Evolutionary conservation across 2,329 filamentous ascomycete genomes (phyloP).

Genomic region (Helotiales sp.): DNA sequence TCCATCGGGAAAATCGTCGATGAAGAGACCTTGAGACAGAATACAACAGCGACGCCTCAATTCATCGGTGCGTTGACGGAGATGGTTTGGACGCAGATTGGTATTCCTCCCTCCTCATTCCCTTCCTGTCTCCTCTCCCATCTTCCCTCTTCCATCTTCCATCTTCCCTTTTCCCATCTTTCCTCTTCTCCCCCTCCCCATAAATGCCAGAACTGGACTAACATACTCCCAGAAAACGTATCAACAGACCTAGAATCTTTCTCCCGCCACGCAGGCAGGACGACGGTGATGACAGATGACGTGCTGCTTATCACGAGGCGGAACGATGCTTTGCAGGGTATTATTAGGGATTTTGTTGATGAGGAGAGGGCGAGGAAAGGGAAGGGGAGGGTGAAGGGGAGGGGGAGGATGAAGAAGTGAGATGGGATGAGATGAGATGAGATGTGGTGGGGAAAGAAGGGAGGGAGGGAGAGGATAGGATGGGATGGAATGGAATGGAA

Average conservation of each 20-base stretch:
- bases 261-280: conserved; percentile 76
- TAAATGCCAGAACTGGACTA: background rate
- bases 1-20: conserved; percentile 86
- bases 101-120: conserved; percentile 45
- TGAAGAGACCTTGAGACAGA: conserved; percentile 70
- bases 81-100: conserved; percentile 83
- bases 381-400: conserved; percentile 10
- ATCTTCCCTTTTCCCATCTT: background rate
- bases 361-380: conserved; percentile 46
- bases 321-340: conserved; percentile 79
- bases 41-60: conserved; percentile 86
- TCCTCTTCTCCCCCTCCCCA: background rate
- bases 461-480: background rate
- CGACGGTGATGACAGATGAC: conserved; percentile 80
- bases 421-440: background rate
- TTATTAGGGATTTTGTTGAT: conserved; percentile 71
- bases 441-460: background rate
- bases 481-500: background rate
- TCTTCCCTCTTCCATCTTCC: background rate
- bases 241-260: conserved; percentile 65
- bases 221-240: conserved; percentile 44
- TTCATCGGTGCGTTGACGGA: conserved; percentile 86
- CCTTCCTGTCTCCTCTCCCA: background rate
- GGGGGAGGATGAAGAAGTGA: conserved; percentile 11
- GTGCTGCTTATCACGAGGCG: conserved; percentile 83